These are phyloP conservation scores for Ceratocystis eucalypticola DNA, from an alignment of 2,329 filamentous ascomycete genomes.

Conservation along the genomic window DNA sequence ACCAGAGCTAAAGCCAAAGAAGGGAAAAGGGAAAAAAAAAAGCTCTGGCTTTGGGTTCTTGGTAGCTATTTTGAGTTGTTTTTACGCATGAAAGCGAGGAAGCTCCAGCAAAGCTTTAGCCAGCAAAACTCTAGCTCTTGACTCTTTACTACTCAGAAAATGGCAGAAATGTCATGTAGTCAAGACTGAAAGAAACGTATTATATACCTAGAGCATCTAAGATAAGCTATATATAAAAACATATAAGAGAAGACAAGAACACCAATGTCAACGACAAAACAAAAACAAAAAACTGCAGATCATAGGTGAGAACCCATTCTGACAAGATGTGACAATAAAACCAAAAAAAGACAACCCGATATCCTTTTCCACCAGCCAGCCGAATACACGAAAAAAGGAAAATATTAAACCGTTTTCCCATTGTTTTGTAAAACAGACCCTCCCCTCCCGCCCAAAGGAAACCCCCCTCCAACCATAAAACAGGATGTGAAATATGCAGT, in stretches of 20 bases:
- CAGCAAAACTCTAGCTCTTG: background rate
- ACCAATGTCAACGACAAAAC: background rate
- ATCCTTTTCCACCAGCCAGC: too few species aligned
- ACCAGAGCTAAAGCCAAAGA: background rate
- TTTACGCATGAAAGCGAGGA: background rate
- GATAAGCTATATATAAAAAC: background rate
- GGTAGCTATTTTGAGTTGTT: too few species aligned
- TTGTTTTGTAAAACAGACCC: too few species aligned
- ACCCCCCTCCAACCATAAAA: background rate
- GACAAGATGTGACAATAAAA: background rate
- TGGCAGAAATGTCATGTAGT: background rate
- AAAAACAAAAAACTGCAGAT: slow-evolving; percentile 1
- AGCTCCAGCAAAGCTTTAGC: background rate
- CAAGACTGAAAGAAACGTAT: background rate
- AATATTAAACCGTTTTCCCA: background rate
- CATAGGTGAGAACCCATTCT: background rate
- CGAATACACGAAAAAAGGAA: background rate
- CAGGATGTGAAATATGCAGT: background rate
- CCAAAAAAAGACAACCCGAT: background rate
- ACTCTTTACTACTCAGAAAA: background rate
- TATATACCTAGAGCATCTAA: background rate
- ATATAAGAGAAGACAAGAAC: too few species aligned
- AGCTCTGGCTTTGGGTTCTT: background rate
- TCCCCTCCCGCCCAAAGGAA: too few species aligned
- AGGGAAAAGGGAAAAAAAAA: background rate